phyloP scores from a whole-genome alignment of 441 rosid species.

The Pelargonium fulgidum region DNA sequence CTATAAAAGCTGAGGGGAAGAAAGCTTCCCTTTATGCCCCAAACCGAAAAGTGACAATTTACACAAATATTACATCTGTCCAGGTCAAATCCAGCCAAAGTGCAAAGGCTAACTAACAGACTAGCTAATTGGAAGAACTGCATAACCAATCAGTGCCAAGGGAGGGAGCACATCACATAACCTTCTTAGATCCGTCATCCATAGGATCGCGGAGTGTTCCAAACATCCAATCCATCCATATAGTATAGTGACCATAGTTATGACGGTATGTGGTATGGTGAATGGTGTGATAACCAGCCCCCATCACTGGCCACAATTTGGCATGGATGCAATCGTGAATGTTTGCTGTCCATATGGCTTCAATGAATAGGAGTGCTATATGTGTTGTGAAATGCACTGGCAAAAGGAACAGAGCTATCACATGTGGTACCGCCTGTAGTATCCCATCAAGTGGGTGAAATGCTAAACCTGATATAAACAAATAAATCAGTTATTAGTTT shows the following conservation, averaged over 20 bases:
- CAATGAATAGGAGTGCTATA: conserved; percentile 63
- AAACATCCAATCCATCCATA: conserved; percentile 97
- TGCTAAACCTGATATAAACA: conserved; percentile 56
- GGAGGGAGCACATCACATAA: conserved; percentile 23
- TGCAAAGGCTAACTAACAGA: too few relatives aligned
- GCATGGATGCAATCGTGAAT: conserved; percentile 87
- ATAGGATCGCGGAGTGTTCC: conserved; percentile 73
- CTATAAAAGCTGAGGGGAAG: too few relatives aligned
- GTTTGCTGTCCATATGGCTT: conserved; percentile 83
- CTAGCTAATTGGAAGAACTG: too few relatives aligned
- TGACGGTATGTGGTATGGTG: conserved; percentile 91
- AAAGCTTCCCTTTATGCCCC: too few relatives aligned
- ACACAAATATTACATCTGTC: too few relatives aligned
- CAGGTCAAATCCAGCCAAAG: too few relatives aligned
- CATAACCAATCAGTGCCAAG: too few relatives aligned
- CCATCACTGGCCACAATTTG: conserved; percentile 85
- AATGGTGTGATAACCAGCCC: conserved; percentile 96
- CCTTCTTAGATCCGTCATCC: conserved; percentile 40
- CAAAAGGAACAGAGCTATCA: conserved; percentile 56
- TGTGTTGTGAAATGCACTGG: conserved; percentile 77
- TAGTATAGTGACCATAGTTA: conserved; percentile 90
- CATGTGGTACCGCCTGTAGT: conserved; percentile 88
- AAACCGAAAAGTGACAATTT: too few relatives aligned
- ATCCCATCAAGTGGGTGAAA: conserved; percentile 93
- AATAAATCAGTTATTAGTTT: too few relatives aligned